Percentiles rank a stretch among this genome's conserved stretches.
Conservation (phyloP, 1,139 yeast species). For the Suhomyces bokatorum region DNA sequence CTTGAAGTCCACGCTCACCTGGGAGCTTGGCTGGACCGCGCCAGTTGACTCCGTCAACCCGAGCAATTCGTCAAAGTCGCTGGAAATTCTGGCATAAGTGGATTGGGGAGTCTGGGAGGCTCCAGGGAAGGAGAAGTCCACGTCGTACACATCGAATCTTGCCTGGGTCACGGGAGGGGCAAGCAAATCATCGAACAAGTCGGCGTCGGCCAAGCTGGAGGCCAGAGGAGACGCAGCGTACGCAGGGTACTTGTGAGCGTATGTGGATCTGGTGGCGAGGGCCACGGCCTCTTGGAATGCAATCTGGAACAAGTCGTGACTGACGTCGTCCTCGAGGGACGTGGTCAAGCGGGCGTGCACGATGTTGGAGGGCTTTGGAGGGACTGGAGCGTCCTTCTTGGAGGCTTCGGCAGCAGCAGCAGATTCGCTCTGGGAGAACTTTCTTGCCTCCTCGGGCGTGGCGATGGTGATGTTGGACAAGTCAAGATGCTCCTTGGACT, state of each 20-base stretch:
- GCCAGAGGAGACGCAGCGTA: constrained; percentile 45
- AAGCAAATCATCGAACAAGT: constrained; percentile 65
- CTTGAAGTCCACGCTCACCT: constrained; percentile 43
- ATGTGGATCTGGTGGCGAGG: constrained; percentile 36
- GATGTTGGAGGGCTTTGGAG: constrained; percentile 33
- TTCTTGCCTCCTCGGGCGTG: constrained; percentile 28
- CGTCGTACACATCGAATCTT: constrained; percentile 51
- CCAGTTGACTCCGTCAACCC: constrained; percentile 33
- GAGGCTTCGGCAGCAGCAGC: constrained; percentile 12
- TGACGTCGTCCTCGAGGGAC: constrained; percentile 28
- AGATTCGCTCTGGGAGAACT: constrained; percentile 15
- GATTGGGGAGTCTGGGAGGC: constrained; percentile 9
- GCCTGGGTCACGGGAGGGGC: constrained; percentile 57
- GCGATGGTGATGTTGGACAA: constrained; percentile 66
- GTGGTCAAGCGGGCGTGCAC: constrained; percentile 29
- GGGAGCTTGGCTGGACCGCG: constrained; percentile 1
- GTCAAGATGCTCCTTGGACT: constrained; percentile 67
- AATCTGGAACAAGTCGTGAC: constrained; percentile 30
- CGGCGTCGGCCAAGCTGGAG: constrained; percentile 25
- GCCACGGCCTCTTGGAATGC: constrained; percentile 35
- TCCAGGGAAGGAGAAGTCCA: constrained; percentile 29
- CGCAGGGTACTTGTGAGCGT: constrained; percentile 46
- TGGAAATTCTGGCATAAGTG: constrained; percentile 16
- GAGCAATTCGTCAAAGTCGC: constrained; percentile 45
- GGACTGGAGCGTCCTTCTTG: constrained; percentile 20